phyloP scores from a whole-genome alignment of 176 grass and related monocot species.

The Avena eriantha region DNA sequence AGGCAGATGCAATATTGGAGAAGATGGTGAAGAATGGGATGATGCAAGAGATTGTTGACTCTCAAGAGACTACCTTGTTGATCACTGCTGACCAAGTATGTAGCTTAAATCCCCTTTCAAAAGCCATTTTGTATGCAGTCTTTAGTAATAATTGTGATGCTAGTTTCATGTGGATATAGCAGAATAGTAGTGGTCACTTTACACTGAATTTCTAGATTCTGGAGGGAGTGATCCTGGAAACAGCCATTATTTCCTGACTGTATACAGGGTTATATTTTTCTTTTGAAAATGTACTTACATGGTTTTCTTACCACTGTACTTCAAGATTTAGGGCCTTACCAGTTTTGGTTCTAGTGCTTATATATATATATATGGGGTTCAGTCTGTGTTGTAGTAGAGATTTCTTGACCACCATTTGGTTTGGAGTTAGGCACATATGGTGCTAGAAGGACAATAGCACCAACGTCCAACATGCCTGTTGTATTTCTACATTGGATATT shows the following conservation, averaged over 20 bases:
- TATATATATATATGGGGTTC: not conserved
- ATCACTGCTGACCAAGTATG: constrained; percentile 85
- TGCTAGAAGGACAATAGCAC: not conserved
- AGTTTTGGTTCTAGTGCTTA: constrained; percentile 6
- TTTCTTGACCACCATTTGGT: constrained; percentile 20
- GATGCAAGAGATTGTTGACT: constrained; percentile 59
- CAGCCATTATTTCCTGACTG: not conserved
- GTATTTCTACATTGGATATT: not conserved
- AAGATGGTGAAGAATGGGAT: constrained; percentile 70
- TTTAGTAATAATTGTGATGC: not conserved
- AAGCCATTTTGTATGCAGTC: not conserved
- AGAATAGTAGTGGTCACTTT: not conserved
- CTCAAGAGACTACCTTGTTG: constrained; percentile 65
- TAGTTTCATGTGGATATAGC: constrained; percentile 7
- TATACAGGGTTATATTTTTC: too few species aligned
- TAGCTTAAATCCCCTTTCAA: not conserved
- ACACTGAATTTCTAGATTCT: constrained; percentile 25
- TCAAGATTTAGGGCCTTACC: not conserved
- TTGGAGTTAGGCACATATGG: not conserved
- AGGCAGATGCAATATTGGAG: constrained; percentile 84
- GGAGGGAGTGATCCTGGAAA: not conserved
- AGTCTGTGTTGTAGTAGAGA: not conserved
- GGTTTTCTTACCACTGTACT: constrained; percentile 4
- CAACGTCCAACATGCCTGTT: constrained; percentile 28
- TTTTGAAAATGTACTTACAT: not conserved